Conservation (phyloP, 164 flowering plant species). For the Santalum album region DNA sequence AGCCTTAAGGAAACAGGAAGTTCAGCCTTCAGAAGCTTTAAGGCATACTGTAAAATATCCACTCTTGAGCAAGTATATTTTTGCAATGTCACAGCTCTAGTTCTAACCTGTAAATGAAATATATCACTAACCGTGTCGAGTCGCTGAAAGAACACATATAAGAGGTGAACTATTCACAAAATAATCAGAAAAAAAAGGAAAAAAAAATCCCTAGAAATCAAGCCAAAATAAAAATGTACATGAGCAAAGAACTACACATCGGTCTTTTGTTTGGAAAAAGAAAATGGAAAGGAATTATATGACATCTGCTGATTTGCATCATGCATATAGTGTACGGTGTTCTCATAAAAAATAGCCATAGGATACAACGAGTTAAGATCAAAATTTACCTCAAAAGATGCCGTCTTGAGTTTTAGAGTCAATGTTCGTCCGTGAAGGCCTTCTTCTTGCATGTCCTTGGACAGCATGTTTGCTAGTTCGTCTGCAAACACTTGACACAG, state of each 20-base stretch:
- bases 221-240: too few species aligned
- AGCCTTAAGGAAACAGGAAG: slow-evolving; percentile 79
- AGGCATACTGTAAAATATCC: slow-evolving; percentile 71
- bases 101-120: slow-evolving; percentile 51
- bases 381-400: slow-evolving; percentile 76
- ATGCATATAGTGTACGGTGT: too few species aligned
- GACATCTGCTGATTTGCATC: too few species aligned
- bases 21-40: slow-evolving; percentile 86
- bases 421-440: slow-evolving; percentile 78
- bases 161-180: neutral
- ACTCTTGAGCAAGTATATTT: slow-evolving; percentile 54
- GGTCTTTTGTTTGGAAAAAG: too few species aligned
- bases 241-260: too few species aligned
- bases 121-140: slow-evolving; percentile 4
- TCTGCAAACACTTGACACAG: slow-evolving; percentile 36
- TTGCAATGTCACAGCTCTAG: slow-evolving; percentile 77
- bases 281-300: too few species aligned
- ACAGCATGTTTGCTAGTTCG: slow-evolving; percentile 72
- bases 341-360: neutral
- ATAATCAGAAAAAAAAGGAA: too few species aligned
- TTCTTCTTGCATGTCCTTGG: slow-evolving; percentile 70
- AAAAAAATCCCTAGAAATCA: too few species aligned
- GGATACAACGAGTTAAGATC: slow-evolving; percentile 1
- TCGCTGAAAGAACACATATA: neutral
- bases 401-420: slow-evolving; percentile 88